Base-by-base conservation (phyloP, 345 rosid species). In the Melastoma malabathricum region DNA sequence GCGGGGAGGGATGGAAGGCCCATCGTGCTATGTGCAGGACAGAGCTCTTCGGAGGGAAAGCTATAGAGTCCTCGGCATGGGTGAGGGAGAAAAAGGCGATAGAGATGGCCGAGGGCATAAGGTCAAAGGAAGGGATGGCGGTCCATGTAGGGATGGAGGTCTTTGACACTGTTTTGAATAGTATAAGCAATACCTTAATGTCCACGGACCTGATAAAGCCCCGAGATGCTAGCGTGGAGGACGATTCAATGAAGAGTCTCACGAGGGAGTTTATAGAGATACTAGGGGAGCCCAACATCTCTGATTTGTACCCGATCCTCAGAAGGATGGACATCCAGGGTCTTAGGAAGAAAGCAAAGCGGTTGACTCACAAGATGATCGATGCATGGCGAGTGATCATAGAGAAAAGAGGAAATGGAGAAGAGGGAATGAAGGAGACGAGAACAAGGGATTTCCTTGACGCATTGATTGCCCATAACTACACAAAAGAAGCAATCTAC, bases 281-380 rank as follows among this genome's bases (percentile, higher is more conserved):
- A 29, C 66, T 64, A 27, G 48, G 59, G 15, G 53, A 57, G 18
- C 70, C 70, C 15, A 72, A 72, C 45, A 46, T 72, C 5, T 72
- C 76, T 17, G 77, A 68, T 25, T 52, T 50, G 18, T 68, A 58
- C 56, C 73, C 76, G 1, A 23, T 58, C 6, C 51, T 72, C 25
- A 50, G 65, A 3, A 20, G 49, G 13, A 43, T 66, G 44, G 75
- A 71, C 54, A 51, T 66, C 6, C 69, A 63, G 59, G 63, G 68
- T 44, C 45, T 66, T 17, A 56, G 43, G 46, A 67, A 55, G 66
- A 59, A 57, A 27, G 46, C 49, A 2, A 50, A 51, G 66, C 60
- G 56, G 15, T 25, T 71, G 59, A 55, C 55, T 19, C 55, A 61
- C 22, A 50, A 56, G 13, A 62, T 68, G 27, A 54, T 55, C 15